Percentiles rank a stretch among this genome's conserved stretches.
Evolutionary conservation across 208 protist genomes (phyloP).

Genomic region (Trypanosoma grayi): DNA sequence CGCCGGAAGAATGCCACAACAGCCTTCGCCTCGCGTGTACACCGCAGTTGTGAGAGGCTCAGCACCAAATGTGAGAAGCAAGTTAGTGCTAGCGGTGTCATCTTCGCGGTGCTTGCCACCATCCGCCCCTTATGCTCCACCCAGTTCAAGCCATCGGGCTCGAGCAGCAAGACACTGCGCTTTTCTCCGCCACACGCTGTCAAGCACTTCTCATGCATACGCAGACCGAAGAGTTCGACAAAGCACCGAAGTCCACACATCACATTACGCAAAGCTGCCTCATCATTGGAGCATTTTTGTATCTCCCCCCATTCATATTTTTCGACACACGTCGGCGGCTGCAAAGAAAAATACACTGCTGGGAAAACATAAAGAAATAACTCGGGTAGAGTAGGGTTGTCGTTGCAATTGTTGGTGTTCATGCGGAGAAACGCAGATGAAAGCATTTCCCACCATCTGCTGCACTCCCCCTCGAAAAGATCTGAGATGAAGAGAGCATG

Average conservation of each 20-base stretch:
- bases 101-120: constrained; percentile 5
- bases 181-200: not conserved
- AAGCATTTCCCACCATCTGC: constrained; percentile 69
- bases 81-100: constrained; percentile 38
- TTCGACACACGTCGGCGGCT: constrained; percentile 17
- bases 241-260: constrained; percentile 58
- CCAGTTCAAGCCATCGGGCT: constrained; percentile 72
- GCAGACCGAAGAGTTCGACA: constrained; percentile 72
- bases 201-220: constrained; percentile 21
- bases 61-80: constrained; percentile 50
- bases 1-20: constrained; percentile 49
- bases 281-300: constrained; percentile 28
- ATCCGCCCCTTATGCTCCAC: constrained; percentile 42
- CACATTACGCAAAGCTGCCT: constrained; percentile 32
- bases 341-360: constrained; percentile 11
- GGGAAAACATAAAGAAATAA: constrained; percentile 23
- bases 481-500: constrained; percentile 34
- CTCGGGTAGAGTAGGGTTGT: constrained; percentile 19
- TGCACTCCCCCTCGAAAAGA: constrained; percentile 70
- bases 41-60: constrained; percentile 40
- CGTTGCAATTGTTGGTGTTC: constrained; percentile 10
- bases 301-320: constrained; percentile 31
- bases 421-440: constrained; percentile 22
- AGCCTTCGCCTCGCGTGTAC: constrained; percentile 35
- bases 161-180: constrained; percentile 25